These are phyloP conservation scores for Penicillium argentinense DNA, from an alignment of 495 filamentous ascomycete species.

Conservation along the genomic window DNA sequence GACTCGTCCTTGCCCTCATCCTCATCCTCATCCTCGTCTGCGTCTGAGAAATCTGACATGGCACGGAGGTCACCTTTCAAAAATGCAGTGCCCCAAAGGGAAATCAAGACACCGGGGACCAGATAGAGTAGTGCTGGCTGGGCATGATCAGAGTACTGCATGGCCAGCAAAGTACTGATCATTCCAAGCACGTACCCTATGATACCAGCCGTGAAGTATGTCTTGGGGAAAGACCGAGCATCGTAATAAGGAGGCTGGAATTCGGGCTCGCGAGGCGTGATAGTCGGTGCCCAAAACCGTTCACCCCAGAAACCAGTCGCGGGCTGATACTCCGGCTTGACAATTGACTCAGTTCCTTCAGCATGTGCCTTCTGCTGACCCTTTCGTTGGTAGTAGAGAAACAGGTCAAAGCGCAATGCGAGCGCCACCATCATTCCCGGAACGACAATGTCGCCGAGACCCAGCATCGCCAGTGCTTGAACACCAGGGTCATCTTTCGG, in stretches of 20 bases:
- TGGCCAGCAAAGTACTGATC: slow-evolving; percentile 71
- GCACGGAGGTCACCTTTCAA: slow-evolving; percentile 64
- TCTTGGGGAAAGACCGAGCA: slow-evolving; percentile 68
- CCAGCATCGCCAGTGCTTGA: slow-evolving; percentile 73
- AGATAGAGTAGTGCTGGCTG: slow-evolving; percentile 94
- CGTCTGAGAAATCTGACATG: slow-evolving; percentile 85
- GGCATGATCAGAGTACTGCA: slow-evolving; percentile 75
- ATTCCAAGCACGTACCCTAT: slow-evolving; percentile 79
- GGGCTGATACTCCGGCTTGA: slow-evolving; percentile 58
- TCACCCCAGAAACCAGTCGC: slow-evolving; percentile 78
- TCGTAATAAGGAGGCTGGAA: slow-evolving; percentile 41
- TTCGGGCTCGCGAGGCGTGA: slow-evolving; percentile 26
- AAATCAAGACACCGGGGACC: slow-evolving; percentile 77
- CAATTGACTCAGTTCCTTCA: slow-evolving; percentile 32
- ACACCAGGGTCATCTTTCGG: slow-evolving; percentile 37
- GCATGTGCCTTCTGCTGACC: slow-evolving; percentile 37
- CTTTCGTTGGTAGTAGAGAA: slow-evolving; percentile 71
- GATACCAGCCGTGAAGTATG: slow-evolving; percentile 81
- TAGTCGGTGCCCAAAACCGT: slow-evolving; percentile 69
- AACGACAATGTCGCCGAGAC: slow-evolving; percentile 91
- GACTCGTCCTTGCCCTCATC: slow-evolving; percentile 16
- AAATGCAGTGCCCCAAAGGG: slow-evolving; percentile 78
- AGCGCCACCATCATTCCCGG: slow-evolving; percentile 89
- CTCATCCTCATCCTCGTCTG: slow-evolving; percentile 33
- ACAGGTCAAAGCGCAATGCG: slow-evolving; percentile 87